These are phyloP conservation scores for Penicillium sp. DNA, from an alignment of 2,329 filamentous ascomycete species.

Conservation along the genomic window DNA sequence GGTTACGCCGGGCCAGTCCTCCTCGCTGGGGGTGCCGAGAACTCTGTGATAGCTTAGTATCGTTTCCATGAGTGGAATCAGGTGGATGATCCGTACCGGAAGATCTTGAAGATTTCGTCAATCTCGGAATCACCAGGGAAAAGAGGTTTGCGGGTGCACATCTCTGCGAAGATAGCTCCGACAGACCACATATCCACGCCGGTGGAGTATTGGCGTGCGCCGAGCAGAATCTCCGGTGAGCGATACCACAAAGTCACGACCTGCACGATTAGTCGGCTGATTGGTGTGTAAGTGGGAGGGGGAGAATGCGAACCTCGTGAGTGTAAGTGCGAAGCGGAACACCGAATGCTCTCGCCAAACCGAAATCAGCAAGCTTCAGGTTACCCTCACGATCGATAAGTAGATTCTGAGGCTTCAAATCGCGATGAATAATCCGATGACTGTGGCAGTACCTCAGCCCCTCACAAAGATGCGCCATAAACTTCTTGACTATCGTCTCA, in stretches of 20 bases:
- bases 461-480: conserved; percentile 85
- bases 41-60: conserved; percentile 53
- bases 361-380: conserved; percentile 88
- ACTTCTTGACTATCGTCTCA: conserved; percentile 84
- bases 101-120: conserved; percentile 93
- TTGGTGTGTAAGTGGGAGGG: neutral
- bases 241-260: conserved; percentile 95
- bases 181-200: conserved; percentile 97
- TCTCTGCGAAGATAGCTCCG: conserved; percentile 93
- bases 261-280: conserved; percentile 36
- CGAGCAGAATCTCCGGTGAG: conserved; percentile 85
- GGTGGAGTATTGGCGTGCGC: conserved; percentile 89
- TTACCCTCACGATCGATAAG: conserved; percentile 86
- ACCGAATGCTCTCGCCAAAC: conserved; percentile 85
- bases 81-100: conserved; percentile 64
- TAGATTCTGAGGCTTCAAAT: conserved; percentile 89
- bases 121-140: conserved; percentile 94
- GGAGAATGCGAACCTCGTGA: conserved; percentile 65
- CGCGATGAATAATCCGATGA: conserved; percentile 83
- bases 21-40: conserved; percentile 81
- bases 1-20: conserved; percentile 87
- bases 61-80: conserved; percentile 5
- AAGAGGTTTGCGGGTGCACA: conserved; percentile 90
- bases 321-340: conserved; percentile 91
- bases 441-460: conserved; percentile 88